A percentile compares a stretch with the other conserved stretches of the same genome.
phyloP scores from a whole-genome alignment of 2,329 filamentous ascomycete genomes.

The Colletotrichum liaoningense region DNA sequence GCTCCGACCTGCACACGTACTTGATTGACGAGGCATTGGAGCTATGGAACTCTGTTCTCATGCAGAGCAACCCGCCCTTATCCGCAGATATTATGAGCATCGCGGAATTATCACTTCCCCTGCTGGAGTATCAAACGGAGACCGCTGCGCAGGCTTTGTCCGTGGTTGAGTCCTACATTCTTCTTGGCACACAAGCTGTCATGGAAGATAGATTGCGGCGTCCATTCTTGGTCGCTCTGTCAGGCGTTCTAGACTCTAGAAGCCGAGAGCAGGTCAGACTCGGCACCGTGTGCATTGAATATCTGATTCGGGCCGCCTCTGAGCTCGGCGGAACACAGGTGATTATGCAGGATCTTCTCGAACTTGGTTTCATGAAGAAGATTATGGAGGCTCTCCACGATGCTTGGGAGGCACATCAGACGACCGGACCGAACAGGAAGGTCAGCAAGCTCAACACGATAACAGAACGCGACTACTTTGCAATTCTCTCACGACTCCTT shows the following conservation, averaged over 20 bases:
- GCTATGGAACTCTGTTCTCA: constrained; percentile 83
- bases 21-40: constrained; percentile 93
- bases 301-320: constrained; percentile 72
- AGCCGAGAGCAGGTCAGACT: constrained; percentile 69
- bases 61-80: constrained; percentile 72
- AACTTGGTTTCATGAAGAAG: constrained; percentile 70
- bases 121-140: constrained; percentile 75
- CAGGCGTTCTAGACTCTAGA: constrained; percentile 60
- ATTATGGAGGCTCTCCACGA: constrained; percentile 75
- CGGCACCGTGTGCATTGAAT: constrained; percentile 71
- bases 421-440: constrained; percentile 81
- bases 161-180: constrained; percentile 77
- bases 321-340: constrained; percentile 72
- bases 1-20: constrained; percentile 81
- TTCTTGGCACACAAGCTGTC: constrained; percentile 76
- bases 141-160: constrained; percentile 71
- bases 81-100: constrained; percentile 72
- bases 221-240: constrained; percentile 61
- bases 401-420: constrained; percentile 80
- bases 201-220: constrained; percentile 66
- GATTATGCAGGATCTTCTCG: constrained; percentile 74
- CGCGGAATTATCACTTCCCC: constrained; percentile 70
- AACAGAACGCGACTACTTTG: constrained; percentile 87
- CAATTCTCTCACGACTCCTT: constrained; percentile 82
- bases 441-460: constrained; percentile 77